Percentiles rank a stretch among this genome's conserved stretches.
These are phyloP conservation scores for Gelatoporia subvermispora DNA, from an alignment of 768 basidiomycete genomes.

Conservation along the genomic window DNA sequence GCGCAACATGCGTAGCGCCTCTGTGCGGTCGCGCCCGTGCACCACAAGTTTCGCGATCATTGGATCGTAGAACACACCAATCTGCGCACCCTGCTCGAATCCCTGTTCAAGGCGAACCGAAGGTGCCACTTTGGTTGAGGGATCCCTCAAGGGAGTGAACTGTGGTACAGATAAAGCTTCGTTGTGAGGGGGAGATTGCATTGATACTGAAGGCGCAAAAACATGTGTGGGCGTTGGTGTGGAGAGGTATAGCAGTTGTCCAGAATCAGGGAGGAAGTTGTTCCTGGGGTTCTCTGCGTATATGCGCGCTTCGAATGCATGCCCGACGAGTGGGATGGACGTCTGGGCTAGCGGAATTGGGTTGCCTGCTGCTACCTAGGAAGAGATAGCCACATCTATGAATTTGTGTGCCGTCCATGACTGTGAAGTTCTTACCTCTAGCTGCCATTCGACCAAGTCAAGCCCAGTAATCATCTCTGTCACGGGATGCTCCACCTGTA, in stretches of 20 bases:
- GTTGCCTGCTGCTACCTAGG: slow-evolving; percentile 83
- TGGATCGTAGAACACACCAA: slow-evolving; percentile 87
- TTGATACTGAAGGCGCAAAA: slow-evolving; percentile 46
- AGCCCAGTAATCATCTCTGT: slow-evolving; percentile 94
- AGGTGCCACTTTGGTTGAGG: slow-evolving; percentile 32
- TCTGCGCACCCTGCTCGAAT: slow-evolving; percentile 73
- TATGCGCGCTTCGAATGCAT: slow-evolving; percentile 92
- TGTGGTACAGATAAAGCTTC: slow-evolving; percentile 1
- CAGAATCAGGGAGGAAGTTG: slow-evolving; percentile 90
- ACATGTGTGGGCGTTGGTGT: slow-evolving; percentile 70
- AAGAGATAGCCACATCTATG: background rate
- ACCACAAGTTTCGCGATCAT: slow-evolving; percentile 92
- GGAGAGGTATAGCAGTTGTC: slow-evolving; percentile 72
- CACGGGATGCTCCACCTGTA: slow-evolving; percentile 90
- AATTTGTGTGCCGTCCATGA: background rate
- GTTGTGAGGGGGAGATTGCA: slow-evolving; percentile 19
- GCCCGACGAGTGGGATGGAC: slow-evolving; percentile 81
- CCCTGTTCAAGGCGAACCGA: slow-evolving; percentile 71
- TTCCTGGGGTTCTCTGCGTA: slow-evolving; percentile 95
- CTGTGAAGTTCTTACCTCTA: slow-evolving; percentile 48
- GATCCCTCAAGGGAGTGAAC: slow-evolving; percentile 35
- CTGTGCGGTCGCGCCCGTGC: slow-evolving; percentile 77
- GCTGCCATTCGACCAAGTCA: slow-evolving; percentile 94
- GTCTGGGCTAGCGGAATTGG: slow-evolving; percentile 73
- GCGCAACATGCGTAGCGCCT: slow-evolving; percentile 76